Evolutionary conservation across 176 grass and related monocot species (phyloP), one percentile per base, ranked within the genome.

Genomic region (Cymbopogon citratus): DNA sequence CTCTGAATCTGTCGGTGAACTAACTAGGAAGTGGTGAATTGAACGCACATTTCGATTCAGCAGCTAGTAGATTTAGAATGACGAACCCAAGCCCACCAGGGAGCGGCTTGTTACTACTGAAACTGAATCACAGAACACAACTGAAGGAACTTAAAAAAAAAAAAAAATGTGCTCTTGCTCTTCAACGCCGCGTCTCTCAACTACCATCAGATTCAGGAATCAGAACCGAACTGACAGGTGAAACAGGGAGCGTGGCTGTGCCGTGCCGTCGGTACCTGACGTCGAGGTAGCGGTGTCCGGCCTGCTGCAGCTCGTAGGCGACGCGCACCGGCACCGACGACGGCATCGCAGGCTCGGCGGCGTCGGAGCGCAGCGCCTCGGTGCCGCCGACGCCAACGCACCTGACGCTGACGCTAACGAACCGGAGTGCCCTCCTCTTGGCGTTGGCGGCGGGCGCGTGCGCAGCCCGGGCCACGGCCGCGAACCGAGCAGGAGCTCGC

Each of bases 281-380:
- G 73, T 98, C 95, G 21, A 98, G 92, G 87, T 98, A 98, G 9
- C 85, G 88, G 85, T 94, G 86, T 0, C 92, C 90, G 18, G 95
- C 92, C 68, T 88, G 88, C 63, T 91, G 92, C 31, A 98, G 79
- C 81, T 94, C 88, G 63, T 94, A 69, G 21, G 95, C 95, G 68
- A 98, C 84, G 35, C 92, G 95, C 31, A 94, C 95, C 12, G 95
- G 92, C 67, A 86, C 88, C 7, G 49, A 74, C 40, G 2, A 62
- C 51, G 2, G 44, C 66, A 12, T 27, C 28, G 19, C 26, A 3
- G 54, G 23, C 57, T 49, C 48, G 9, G 60, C 12, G 24, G 1
- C 60, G 11, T 48, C 64, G 7, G 41, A 7, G 56, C 75, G 67
- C 83, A 52, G 18, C 33, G 69, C 59, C 56, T 43, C 27, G 7